phyloP scores from a whole-genome alignment of 306 rosid species.

The cucumber (Cucumis sativus) region Cucumber_9930_V3 NC_026656.2:61001-61500 shows the following conservation, averaged over 20 bases:
- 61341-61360: conserved; percentile 96
- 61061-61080: not conserved
- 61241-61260: not conserved
- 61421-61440: not conserved
- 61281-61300: not conserved
- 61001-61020: not conserved
- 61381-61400: conserved; percentile 78
- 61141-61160: not conserved
- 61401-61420: conserved; percentile 27
- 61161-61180: no score
- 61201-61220: no score
- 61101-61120: not conserved
- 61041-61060: not conserved
- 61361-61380: conserved; percentile 78
- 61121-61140: not conserved
- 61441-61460: no score
- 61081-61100: not conserved
- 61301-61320: not conserved
- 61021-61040: not conserved
- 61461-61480: no score
- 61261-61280: not conserved
- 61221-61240: not conserved
- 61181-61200: no score
- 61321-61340: conserved; percentile 45
- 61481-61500: no score